phyloP scores from a whole-genome alignment of 768 basidiomycete genomes.

The Steccherinum ochraceum region DNA sequence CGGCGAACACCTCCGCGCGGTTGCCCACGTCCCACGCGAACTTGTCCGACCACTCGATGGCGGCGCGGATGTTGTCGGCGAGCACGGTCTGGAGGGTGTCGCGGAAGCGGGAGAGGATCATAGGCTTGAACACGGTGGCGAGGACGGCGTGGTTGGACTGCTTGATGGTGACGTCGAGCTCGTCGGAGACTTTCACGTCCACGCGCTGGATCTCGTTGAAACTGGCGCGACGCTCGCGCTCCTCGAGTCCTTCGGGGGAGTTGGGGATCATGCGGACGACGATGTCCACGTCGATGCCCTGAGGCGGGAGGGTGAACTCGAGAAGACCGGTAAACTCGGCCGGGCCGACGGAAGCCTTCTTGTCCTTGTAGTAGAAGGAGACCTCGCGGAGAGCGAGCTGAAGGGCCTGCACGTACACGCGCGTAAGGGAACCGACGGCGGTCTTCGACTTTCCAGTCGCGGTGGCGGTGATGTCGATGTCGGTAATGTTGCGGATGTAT shows the following conservation, averaged over 20 bases:
- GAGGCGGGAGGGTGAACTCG: constrained; percentile 53
- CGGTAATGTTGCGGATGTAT: constrained; percentile 67
- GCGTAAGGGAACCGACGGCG: constrained; percentile 56
- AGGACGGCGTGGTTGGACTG: constrained; percentile 61
- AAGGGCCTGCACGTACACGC: constrained; percentile 57
- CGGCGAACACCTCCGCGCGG: constrained; percentile 58
- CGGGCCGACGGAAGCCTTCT: constrained; percentile 44
- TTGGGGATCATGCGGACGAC: constrained; percentile 59
- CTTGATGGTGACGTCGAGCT: constrained; percentile 47
- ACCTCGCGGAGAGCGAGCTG: constrained; percentile 59
- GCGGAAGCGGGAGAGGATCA: constrained; percentile 49
- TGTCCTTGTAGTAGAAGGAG: constrained; percentile 72
- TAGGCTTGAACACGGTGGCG: constrained; percentile 55
- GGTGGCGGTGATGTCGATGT: constrained; percentile 46
- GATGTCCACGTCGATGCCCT: constrained; percentile 65
- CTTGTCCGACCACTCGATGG: constrained; percentile 48
- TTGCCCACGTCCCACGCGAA: constrained; percentile 53
- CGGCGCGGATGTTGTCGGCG: constrained; percentile 44
- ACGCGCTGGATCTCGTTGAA: constrained; percentile 57
- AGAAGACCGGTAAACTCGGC: constrained; percentile 57
- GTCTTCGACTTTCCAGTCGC: constrained; percentile 33
- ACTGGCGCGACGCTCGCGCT: constrained; percentile 38
- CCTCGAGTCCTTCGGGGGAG: constrained; percentile 32
- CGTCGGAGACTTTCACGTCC: constrained; percentile 47
- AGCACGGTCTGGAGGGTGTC: constrained; percentile 56